phyloP scores from a whole-genome alignment of 2,329 filamentous ascomycete species.

The Colletotrichum lentis region DNA sequence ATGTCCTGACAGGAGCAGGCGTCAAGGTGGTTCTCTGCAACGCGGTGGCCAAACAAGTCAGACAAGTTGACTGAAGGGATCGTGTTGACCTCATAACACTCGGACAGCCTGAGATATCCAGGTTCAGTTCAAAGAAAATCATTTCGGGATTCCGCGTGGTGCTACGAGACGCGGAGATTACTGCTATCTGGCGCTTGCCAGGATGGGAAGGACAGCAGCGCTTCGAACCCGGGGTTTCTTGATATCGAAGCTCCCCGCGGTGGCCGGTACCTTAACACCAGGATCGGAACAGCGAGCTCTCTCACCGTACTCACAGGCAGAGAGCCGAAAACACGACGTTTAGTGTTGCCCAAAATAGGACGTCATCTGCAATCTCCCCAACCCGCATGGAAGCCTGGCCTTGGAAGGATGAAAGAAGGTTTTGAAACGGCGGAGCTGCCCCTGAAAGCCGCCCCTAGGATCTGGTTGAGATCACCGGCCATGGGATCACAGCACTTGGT shows the following conservation, averaged over 20 bases:
- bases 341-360: slow-evolving; percentile 31
- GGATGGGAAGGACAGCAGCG: background rate
- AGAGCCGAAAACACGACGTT: slow-evolving; percentile 21
- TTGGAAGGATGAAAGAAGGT: slow-evolving; percentile 26
- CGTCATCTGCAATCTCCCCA: slow-evolving; percentile 1
- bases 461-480: slow-evolving; percentile 27
- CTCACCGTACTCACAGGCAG: background rate
- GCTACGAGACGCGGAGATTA: slow-evolving; percentile 31
- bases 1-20: slow-evolving; percentile 86
- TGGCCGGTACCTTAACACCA: background rate
- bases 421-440: slow-evolving; percentile 26
- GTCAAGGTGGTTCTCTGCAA: slow-evolving; percentile 84
- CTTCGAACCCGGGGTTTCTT: background rate
- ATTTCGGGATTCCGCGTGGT: slow-evolving; percentile 15
- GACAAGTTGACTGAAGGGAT: slow-evolving; percentile 50
- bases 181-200: slow-evolving; percentile 17
- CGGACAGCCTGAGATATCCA: background rate
- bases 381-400: slow-evolving; percentile 9
- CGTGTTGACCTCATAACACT: background rate
- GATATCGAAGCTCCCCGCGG: background rate
- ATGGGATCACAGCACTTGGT: background rate
- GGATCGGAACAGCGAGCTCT: background rate
- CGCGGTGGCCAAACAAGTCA: slow-evolving; percentile 63
- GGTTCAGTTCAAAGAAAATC: background rate
- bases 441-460: slow-evolving; percentile 19